These are phyloP conservation scores for Hygrocybe punicea DNA, from an alignment of 768 basidiomycete genomes.

Conservation along the genomic window DNA sequence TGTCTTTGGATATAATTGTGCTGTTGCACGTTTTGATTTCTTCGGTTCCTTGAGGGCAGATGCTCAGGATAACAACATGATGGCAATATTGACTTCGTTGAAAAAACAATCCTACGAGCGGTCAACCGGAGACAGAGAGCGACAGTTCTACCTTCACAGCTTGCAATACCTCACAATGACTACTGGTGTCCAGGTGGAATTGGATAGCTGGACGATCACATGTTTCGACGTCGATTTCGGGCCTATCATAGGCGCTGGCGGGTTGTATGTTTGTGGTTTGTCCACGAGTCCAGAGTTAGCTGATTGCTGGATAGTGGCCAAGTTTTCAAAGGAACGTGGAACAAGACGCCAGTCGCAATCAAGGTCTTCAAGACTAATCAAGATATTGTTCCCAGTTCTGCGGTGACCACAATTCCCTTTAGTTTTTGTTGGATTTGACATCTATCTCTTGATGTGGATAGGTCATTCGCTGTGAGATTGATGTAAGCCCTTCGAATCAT, in stretches of 20 bases:
- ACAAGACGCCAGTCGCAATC: slow-evolving; percentile 22
- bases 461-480: slow-evolving; percentile 13
- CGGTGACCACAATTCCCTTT: slow-evolving; percentile 9
- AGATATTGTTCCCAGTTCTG: slow-evolving; percentile 10
- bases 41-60: slow-evolving; percentile 1
- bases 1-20: background rate
- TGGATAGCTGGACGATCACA: slow-evolving; percentile 24
- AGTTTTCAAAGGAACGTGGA: slow-evolving; percentile 22
- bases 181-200: slow-evolving; percentile 17
- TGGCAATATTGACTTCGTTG: slow-evolving; percentile 22
- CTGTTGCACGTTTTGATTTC: no score
- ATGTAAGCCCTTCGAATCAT: slow-evolving; percentile 1
- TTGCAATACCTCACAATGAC: slow-evolving; percentile 16
- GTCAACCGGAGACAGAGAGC: slow-evolving; percentile 3
- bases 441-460: background rate
- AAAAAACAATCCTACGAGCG: slow-evolving; percentile 13
- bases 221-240: slow-evolving; percentile 19
- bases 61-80: slow-evolving; percentile 14
- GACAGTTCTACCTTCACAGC: slow-evolving; percentile 18
- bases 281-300: background rate
- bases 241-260: slow-evolving; percentile 23
- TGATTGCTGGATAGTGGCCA: slow-evolving; percentile 10
- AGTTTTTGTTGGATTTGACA: background rate
- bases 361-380: slow-evolving; percentile 19
- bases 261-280: slow-evolving; percentile 18